Evolutionary conservation across 768 basidiomycete genomes (phyloP), one percentile per base, ranked within the genome.

Genomic region (Lentinula edodes): DNA sequence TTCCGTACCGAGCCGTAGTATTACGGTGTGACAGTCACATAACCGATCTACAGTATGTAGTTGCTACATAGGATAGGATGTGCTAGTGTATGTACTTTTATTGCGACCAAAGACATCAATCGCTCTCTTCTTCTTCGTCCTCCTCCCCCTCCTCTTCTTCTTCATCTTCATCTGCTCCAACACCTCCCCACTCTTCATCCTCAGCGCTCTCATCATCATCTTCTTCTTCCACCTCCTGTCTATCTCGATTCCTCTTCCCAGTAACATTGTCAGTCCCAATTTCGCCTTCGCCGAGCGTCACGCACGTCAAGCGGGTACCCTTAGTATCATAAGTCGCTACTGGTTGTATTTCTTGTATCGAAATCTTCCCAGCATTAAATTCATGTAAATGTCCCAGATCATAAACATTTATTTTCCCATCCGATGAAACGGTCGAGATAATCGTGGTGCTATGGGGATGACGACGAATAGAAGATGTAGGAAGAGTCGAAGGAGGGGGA

Each of bases 361-460:
- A 65, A 16, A 67, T 64, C 18, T 32, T 38, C 28, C n/a, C 43
- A 15, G 64, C 45, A 41, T 56, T 28, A 15, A 52, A 9, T 2
- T 66, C 63, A 23, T 85, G 80, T 3, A 90, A 67, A 6, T 72
- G 67, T 1, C 81, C 79, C 60, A 93, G 74, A 70, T 95, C 88
- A 71, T 88, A 94, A 18, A 95, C 68, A 64, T 86, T 83, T 60
- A 95, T 83, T 62, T 85, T 84, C 6, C 97, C 97, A 62, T 98
- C 97, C 0, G 96, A 97, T 0, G 95, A 98, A 15, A 85, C 86
- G 2, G 93, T 90, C 64, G 86, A 83, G 3, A 85, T 81, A 23
- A 91, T 75, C 0, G 85, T 90, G 9, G 87, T 90, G 7, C 77
- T 48, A 64, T 66, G 32, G 10, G 32, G 32, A 36, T 71, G 70